These are phyloP conservation scores for Claviceps digitariae DNA, from an alignment of 2,329 filamentous ascomycete species.

Conservation along the genomic window DNA sequence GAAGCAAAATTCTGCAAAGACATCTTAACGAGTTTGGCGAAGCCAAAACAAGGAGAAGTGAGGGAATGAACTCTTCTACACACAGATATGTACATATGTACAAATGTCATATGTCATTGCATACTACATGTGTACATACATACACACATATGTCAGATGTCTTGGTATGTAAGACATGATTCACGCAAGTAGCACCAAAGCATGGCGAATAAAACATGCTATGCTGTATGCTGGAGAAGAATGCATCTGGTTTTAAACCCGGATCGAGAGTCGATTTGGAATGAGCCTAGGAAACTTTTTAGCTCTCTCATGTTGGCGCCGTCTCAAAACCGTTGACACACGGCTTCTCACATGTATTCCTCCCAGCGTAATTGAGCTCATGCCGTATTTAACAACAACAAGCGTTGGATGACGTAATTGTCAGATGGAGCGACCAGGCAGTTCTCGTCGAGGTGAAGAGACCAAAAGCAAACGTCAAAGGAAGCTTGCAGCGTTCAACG, in stretches of 20 bases:
- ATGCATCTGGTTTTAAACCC: background rate
- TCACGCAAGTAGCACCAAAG: background rate
- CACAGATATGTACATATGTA: background rate
- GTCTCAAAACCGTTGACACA: background rate
- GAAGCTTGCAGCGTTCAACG: background rate
- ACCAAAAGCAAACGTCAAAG: background rate
- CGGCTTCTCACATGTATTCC: background rate
- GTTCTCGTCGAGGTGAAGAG: background rate
- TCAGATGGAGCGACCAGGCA: background rate
- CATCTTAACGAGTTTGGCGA: background rate
- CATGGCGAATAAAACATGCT: background rate
- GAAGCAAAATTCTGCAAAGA: background rate
- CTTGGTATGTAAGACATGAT: background rate
- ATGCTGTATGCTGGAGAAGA: background rate
- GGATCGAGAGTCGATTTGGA: background rate
- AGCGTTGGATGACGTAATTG: background rate
- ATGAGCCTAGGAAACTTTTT: background rate
- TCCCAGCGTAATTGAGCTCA: background rate
- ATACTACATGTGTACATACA: too few relatives aligned
- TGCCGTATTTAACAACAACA: background rate
- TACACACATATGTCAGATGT: background rate
- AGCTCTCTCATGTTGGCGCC: background rate
- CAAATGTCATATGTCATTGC: background rate
- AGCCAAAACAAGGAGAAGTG: background rate
- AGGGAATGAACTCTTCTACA: background rate